phyloP scores from a whole-genome alignment of 345 rosid genomes.

The Luvunga scandens region DNA sequence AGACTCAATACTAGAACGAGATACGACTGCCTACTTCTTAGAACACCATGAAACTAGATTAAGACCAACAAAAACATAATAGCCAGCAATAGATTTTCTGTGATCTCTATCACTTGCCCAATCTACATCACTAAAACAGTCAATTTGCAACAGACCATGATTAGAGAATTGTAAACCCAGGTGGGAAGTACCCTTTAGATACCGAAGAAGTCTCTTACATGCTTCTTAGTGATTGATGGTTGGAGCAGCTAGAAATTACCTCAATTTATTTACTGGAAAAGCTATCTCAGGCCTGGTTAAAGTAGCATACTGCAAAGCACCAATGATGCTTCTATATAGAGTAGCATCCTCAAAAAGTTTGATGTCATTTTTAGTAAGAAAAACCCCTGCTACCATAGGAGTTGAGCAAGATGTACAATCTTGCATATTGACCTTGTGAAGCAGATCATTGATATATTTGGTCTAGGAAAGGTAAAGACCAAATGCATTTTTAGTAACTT shows the following conservation, averaged over 20 bases:
- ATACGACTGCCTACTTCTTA: background rate
- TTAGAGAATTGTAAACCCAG: background rate
- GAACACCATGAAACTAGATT: background rate
- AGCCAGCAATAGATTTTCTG: background rate
- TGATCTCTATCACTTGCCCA: background rate
- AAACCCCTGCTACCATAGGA: too few species aligned
- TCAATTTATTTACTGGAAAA: background rate
- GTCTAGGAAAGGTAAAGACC: too few species aligned
- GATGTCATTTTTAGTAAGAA: too few species aligned
- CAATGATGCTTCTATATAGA: too few species aligned
- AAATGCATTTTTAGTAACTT: too few species aligned
- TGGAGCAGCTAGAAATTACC: background rate
- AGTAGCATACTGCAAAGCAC: too few species aligned
- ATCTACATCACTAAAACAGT: background rate
- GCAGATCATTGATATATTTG: too few species aligned
- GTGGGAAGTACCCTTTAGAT: background rate
- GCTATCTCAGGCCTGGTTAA: background rate
- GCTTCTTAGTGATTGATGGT: background rate
- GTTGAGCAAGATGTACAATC: too few species aligned
- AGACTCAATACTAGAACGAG: background rate
- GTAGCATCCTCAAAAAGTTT: too few species aligned
- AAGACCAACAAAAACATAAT: background rate
- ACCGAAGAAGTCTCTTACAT: background rate
- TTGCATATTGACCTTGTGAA: too few species aligned
- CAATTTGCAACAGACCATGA: background rate